Conservation (phyloP, 306 rosid genomes). For the Rosa chinensis region DNA sequence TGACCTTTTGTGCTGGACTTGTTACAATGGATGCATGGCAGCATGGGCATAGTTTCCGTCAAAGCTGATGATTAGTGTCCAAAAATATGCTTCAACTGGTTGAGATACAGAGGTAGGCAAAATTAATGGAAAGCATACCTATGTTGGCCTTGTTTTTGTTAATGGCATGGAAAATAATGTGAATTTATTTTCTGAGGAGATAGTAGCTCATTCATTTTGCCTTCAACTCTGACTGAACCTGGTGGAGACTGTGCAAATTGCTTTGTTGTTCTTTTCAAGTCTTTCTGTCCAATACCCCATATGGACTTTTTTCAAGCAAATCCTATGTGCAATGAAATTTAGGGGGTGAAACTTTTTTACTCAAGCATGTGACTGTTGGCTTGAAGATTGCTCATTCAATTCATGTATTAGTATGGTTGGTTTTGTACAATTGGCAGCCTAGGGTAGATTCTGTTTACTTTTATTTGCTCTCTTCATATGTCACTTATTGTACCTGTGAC, state of each 20-base stretch:
- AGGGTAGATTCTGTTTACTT: conserved; percentile 42
- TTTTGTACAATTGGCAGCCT: neutral
- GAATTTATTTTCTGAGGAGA: neutral
- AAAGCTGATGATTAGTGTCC: neutral
- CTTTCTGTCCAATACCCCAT: neutral
- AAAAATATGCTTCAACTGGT: neutral
- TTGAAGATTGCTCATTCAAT: neutral
- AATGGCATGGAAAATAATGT: neutral
- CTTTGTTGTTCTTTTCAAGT: neutral
- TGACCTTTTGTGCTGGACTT: neutral
- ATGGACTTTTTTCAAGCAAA: neutral
- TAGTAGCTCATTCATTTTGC: neutral
- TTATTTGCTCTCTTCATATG: neutral
- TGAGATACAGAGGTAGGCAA: neutral
- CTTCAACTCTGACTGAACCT: neutral
- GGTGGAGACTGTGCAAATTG: neutral
- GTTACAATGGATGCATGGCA: neutral
- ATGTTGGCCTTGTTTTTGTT: neutral
- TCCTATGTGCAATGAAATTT: neutral
- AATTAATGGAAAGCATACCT: neutral
- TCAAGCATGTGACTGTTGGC: neutral
- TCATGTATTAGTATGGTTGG: neutral
- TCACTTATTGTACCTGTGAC: conserved; percentile 13
- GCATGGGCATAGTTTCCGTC: neutral
- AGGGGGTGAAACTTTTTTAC: neutral